A percentile compares a stretch with the other conserved stretches of the same genome.
These are phyloP conservation scores for Coprinopsis marcescibilis DNA, from an alignment of 768 basidiomycete species.

Conservation along the genomic window DNA sequence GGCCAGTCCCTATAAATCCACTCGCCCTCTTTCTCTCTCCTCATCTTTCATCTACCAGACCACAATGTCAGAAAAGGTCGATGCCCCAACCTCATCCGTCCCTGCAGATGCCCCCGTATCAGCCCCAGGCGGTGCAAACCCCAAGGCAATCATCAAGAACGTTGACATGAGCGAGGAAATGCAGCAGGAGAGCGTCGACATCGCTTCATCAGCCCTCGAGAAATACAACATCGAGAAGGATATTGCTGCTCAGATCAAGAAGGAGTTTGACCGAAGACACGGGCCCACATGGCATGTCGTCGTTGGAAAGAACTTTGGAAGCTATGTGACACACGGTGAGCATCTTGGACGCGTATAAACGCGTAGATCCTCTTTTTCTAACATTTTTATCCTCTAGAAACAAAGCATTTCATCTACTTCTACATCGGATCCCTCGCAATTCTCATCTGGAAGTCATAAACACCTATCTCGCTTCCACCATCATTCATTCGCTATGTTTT, in stretches of 20 bases:
- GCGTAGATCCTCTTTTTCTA: constrained; percentile 11
- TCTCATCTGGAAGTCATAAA: constrained; percentile 91
- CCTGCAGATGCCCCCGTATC: constrained; percentile 44
- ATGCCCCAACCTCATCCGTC: constrained; percentile 52
- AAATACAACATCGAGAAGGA: constrained; percentile 96
- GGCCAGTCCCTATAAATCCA: constrained; percentile 9
- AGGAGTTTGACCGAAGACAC: constrained; percentile 90
- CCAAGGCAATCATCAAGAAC: constrained; percentile 91
- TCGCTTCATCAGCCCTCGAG: constrained; percentile 79
- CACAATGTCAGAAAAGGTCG: constrained; percentile 52
- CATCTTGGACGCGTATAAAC: constrained; percentile 14
- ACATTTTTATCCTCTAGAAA: constrained; percentile 51
- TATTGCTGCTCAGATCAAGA: constrained; percentile 97
- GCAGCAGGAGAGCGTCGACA: constrained; percentile 92
- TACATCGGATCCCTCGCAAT: constrained; percentile 91
- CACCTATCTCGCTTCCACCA: not conserved
- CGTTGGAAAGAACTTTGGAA: constrained; percentile 98
- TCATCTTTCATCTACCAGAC: constrained; percentile 6
- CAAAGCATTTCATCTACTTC: constrained; percentile 98
- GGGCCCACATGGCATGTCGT: constrained; percentile 98
- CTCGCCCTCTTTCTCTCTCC: constrained; percentile 7
- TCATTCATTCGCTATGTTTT: not conserved
- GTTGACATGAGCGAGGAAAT: constrained; percentile 96
- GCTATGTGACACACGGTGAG: constrained; percentile 95
- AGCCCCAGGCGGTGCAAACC: constrained; percentile 28